These are phyloP conservation scores for Salix purpurea DNA, from an alignment of 345 rosid genomes.

Conservation along the genomic window DNA sequence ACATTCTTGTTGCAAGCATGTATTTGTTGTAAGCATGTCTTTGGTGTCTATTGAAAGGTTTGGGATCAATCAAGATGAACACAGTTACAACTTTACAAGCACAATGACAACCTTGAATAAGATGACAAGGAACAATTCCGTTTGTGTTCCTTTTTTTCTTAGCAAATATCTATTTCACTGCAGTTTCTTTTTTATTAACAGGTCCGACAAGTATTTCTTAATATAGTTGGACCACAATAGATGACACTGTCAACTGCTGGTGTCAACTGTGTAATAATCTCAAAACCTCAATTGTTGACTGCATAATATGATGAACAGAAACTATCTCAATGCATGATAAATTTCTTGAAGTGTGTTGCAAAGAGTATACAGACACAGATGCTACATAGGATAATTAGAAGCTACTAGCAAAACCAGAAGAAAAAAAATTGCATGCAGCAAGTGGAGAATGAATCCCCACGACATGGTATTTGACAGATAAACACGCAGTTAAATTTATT, in stretches of 20 bases:
- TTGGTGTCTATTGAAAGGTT: background rate
- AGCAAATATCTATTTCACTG: background rate
- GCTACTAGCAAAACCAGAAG: background rate
- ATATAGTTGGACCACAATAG: background rate
- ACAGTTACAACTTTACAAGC: background rate
- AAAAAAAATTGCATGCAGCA: background rate
- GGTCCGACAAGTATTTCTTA: background rate
- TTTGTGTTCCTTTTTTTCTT: background rate
- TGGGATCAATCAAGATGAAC: background rate
- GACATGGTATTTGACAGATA: background rate
- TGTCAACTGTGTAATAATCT: background rate
- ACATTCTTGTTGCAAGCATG: background rate
- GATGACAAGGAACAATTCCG: background rate
- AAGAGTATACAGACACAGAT: background rate
- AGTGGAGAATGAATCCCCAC: background rate
- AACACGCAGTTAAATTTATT: background rate
- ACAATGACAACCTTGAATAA: background rate
- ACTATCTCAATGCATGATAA: background rate
- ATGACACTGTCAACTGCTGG: background rate
- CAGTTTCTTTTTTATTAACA: background rate
- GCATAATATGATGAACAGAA: background rate
- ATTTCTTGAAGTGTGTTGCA: background rate
- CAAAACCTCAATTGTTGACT: background rate
- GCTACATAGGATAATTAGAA: background rate
- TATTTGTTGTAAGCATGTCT: background rate